Conservation (phyloP, 2,329 filamentous ascomycete genomes). For the Nemania serpens region DNA sequence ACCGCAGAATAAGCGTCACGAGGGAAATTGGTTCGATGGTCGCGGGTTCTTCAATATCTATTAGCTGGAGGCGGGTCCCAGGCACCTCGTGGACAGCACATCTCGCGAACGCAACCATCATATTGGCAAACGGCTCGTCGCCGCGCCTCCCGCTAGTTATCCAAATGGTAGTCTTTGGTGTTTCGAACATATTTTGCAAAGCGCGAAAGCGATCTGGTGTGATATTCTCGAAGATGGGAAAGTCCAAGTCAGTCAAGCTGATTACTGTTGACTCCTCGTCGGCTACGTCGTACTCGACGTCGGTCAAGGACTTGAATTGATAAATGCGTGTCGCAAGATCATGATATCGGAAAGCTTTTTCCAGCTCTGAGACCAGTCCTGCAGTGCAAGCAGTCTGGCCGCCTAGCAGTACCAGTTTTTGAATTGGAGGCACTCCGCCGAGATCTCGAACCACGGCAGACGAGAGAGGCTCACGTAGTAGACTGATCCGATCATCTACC, state of each 20-base stretch:
- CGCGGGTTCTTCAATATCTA: background rate
- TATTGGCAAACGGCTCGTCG: background rate
- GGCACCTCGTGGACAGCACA: background rate
- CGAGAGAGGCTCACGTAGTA: background rate
- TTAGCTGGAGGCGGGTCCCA: background rate
- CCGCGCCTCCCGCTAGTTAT: background rate
- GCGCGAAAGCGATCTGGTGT: too few relatives aligned
- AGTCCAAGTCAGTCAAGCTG: background rate
- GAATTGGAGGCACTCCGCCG: too few relatives aligned
- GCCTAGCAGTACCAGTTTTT: background rate
- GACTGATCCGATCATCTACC: background rate
- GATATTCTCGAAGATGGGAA: background rate
- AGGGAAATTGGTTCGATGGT: too few relatives aligned
- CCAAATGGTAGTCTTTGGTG: background rate
- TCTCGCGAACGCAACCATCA: background rate
- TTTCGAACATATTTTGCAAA: background rate
- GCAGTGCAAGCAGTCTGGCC: background rate
- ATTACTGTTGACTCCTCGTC: background rate
- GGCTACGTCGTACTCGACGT: background rate
- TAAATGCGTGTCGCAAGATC: too few relatives aligned
- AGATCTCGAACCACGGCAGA: too few relatives aligned
- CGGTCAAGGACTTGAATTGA: background rate
- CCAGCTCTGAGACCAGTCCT: background rate
- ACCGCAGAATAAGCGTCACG: constrained; percentile 8
- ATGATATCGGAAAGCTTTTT: background rate